Percentiles rank a stretch among this genome's conserved stretches.
Evolutionary conservation across 306 rosid genomes (phyloP).

Genomic region (Lotus japonicus): DNA sequence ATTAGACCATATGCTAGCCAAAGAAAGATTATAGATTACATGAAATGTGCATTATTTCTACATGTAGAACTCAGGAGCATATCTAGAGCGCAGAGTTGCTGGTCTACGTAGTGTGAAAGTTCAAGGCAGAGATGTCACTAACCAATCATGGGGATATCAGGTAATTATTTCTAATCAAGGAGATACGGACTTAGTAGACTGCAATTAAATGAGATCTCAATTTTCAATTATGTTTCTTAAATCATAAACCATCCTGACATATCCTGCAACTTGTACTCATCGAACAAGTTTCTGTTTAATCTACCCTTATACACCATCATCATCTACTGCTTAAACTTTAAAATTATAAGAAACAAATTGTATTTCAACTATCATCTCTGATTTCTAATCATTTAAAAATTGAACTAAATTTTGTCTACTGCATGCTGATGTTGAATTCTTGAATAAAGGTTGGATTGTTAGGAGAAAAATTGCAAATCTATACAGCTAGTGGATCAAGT

Average conservation of each 20-base stretch:
- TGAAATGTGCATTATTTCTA: slow-evolving; percentile 6
- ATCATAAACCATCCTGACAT: background rate
- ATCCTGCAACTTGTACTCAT: background rate
- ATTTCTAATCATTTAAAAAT: background rate
- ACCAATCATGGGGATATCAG: slow-evolving; percentile 66
- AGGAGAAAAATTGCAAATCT: slow-evolving; percentile 65
- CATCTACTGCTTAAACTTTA: background rate
- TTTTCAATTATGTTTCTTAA: background rate
- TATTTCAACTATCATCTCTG: background rate
- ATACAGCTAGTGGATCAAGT: slow-evolving; percentile 40
- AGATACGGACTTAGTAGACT: slow-evolving; percentile 2
- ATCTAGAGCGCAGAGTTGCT: slow-evolving; percentile 52
- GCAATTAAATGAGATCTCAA: slow-evolving; percentile 7
- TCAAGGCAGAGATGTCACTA: slow-evolving; percentile 40
- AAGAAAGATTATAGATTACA: background rate
- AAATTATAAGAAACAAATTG: background rate
- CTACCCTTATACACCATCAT: background rate
- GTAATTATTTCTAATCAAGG: slow-evolving; percentile 32
- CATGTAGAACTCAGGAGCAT: slow-evolving; percentile 71
- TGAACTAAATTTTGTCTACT: background rate
- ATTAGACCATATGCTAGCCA: background rate
- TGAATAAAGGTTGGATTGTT: slow-evolving; percentile 58
- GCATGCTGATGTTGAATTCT: slow-evolving; percentile 13
- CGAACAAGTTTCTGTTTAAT: background rate
- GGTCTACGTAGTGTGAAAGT: slow-evolving; percentile 50